These are phyloP conservation scores for Calamus simplicifolius DNA, from an alignment of 176 grass and related monocot genomes.

Conservation along the genomic window DNA sequence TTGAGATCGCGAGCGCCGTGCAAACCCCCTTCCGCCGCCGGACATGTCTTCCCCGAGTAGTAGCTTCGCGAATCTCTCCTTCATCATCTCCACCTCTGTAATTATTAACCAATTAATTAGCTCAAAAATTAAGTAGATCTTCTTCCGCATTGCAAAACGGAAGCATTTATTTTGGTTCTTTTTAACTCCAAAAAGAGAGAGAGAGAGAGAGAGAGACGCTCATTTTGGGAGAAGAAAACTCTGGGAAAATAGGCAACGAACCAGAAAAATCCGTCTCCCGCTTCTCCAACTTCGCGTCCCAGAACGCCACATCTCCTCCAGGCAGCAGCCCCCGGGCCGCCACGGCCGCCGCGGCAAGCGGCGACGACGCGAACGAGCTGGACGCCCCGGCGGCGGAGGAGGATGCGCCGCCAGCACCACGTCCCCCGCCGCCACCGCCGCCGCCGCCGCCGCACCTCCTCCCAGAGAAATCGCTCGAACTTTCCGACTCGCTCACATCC, in stretches of 20 bases:
- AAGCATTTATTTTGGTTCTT: too few species aligned
- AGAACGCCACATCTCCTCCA: neutral
- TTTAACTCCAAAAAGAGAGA: neutral
- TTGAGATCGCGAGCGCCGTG: conserved; percentile 70
- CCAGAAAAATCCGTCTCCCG: conserved; percentile 4
- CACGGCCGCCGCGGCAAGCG: conserved; percentile 22
- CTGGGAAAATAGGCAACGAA: neutral
- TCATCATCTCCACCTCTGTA: conserved; percentile 61
- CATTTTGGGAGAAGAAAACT: too few species aligned
- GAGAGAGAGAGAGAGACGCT: neutral
- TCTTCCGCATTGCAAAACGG: conserved; percentile 5
- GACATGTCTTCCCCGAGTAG: conserved; percentile 94
- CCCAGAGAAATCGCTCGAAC: conserved; percentile 66
- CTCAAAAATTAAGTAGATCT: neutral
- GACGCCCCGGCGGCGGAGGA: conserved; percentile 45
- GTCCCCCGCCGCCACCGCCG: conserved; percentile 17
- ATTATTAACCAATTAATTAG: neutral
- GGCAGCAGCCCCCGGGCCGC: conserved; percentile 5
- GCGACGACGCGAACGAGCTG: conserved; percentile 52
- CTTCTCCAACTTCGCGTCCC: conserved; percentile 8
- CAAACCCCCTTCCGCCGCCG: conserved; percentile 74
- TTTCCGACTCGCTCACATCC: conserved; percentile 91
- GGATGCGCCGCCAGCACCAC: conserved; percentile 29
- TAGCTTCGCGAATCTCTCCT: conserved; percentile 90
- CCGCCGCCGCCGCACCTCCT: conserved; percentile 36